Base-by-base conservation (phyloP, 345 rosid genomes). In the Viola odorata region DNA sequence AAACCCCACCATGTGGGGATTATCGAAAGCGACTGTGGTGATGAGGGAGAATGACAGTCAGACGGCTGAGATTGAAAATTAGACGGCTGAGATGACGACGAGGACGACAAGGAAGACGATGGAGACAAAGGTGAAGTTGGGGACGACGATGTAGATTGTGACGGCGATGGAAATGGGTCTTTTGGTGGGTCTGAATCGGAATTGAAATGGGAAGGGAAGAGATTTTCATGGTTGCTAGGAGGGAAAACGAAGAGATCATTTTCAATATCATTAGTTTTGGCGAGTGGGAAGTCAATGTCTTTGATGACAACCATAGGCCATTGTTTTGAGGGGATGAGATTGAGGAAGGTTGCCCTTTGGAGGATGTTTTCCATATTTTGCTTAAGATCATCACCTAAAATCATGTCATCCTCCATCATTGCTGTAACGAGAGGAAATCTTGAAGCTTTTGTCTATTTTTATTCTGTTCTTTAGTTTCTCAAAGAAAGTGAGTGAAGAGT, bases 161-260 rank as follows among this genome's bases (percentile, higher is more conserved):
- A 3, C 4, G 1, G 5, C 5, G 53, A 8, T 4, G 16, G 53
- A 50, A n/a, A 50, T 5, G 17, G 17, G 15, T 13, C 6, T 13
- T 50, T 47, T 47, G 50, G 50, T 47, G 50, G 13, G 50, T 47
- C 50, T 4, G 13, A n/a, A 47, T 12, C 50, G 13, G 13, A n/a
- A 47, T 12, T 6, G 50, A 47, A 47, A 47, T n/a, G 4, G 11
- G 50, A 7, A 11, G 50, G 50, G 13, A 47, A 6, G 53, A 50
- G 53, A 14, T 50, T 50, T 50, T 50, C 53, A 3, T 50, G 53
- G 53, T 50, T 50, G 53, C 53, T 50, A 13, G 53, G 53, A 49
- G 53, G 53, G 53, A 49, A 49, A 6, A 49, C 7, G 53, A 17
- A 49, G 6, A 49, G 7, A 49, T 49, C 53, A 49, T 49, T 17